Percentiles rank a stretch among this genome's conserved stretches.
phyloP scores from a whole-genome alignment of 305 asterid genomes.

The Solanum hybrid region DNA sequence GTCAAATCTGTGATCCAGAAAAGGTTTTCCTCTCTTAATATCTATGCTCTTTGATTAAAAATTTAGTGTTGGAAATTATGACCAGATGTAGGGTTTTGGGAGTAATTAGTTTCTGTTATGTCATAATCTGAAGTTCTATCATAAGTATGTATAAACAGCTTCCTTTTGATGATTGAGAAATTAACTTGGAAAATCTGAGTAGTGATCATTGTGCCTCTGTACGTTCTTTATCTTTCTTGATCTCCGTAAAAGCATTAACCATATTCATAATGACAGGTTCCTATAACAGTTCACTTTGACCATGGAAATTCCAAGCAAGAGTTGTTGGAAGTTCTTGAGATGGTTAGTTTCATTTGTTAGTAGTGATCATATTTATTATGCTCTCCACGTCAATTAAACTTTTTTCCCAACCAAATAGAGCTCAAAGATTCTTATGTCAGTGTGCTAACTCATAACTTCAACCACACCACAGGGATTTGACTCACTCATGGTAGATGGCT shows the following conservation, averaged over 20 bases:
- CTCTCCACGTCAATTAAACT: not conserved
- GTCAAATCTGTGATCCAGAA: not conserved
- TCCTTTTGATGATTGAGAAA: not conserved
- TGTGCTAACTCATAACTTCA: not conserved
- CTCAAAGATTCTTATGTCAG: slow-evolving; percentile 5
- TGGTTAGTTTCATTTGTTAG: slow-evolving; percentile 40
- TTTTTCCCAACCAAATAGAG: not conserved
- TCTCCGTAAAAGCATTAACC: not conserved
- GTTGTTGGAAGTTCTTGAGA: slow-evolving; percentile 72
- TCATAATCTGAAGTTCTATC: not conserved
- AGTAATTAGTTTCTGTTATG: not conserved
- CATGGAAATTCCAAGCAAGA: slow-evolving; percentile 88
- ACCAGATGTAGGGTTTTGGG: not conserved
- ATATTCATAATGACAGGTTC: slow-evolving; percentile 53
- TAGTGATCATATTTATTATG: not conserved
- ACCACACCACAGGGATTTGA: slow-evolving; percentile 60
- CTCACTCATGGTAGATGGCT: slow-evolving; percentile 93
- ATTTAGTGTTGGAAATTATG: not conserved
- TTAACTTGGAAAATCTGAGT: not conserved
- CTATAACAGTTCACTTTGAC: slow-evolving; percentile 91
- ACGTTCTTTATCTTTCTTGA: not conserved
- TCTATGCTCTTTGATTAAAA: not conserved
- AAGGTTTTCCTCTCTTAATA: not conserved
- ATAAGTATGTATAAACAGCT: not conserved
- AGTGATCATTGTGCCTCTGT: not conserved